Conservation (phyloP, 2,329 filamentous ascomycete species). For the Arachnopeziza araneosa region DNA sequence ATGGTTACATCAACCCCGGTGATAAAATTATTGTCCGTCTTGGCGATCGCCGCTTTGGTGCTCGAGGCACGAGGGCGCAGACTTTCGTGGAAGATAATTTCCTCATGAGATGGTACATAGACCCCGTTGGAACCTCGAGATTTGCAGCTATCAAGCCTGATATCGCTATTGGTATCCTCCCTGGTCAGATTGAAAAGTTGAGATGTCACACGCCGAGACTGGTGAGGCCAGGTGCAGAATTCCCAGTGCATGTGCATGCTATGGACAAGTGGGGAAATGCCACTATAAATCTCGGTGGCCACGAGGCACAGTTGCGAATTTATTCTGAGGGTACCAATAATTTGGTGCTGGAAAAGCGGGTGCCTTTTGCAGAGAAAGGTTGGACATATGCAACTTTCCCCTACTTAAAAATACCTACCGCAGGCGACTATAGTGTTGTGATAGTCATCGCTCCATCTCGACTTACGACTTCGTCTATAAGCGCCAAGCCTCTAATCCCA, state of each 20-base stretch:
- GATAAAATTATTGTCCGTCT: slow-evolving; percentile 33
- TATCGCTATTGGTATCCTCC: slow-evolving; percentile 24
- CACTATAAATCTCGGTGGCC: slow-evolving; percentile 12
- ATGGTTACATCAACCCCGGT: slow-evolving; percentile 34
- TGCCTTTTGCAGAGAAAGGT: too few species aligned
- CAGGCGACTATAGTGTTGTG: too few species aligned
- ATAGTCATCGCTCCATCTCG: too few species aligned
- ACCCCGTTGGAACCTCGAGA: slow-evolving; percentile 33
- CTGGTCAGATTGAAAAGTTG: slow-evolving; percentile 19
- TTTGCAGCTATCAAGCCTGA: slow-evolving; percentile 33
- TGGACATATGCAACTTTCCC: too few species aligned
- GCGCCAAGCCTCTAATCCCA: neutral
- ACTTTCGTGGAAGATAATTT: slow-evolving; percentile 34
- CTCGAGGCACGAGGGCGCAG: slow-evolving; percentile 31
- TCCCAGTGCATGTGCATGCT: slow-evolving; percentile 24
- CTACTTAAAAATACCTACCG: too few species aligned
- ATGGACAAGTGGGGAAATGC: slow-evolving; percentile 30
- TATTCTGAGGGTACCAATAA: too few species aligned
- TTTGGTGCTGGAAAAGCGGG: too few species aligned
- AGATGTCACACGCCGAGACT: slow-evolving; percentile 18
- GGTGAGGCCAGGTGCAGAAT: slow-evolving; percentile 14
- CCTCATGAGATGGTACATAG: slow-evolving; percentile 34
- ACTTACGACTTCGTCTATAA: too few species aligned
- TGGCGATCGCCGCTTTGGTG: slow-evolving; percentile 31
- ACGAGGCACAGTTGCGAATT: too few species aligned